These are phyloP conservation scores for Bertia moriformis DNA, from an alignment of 2,329 filamentous ascomycete genomes.

Conservation along the genomic window DNA sequence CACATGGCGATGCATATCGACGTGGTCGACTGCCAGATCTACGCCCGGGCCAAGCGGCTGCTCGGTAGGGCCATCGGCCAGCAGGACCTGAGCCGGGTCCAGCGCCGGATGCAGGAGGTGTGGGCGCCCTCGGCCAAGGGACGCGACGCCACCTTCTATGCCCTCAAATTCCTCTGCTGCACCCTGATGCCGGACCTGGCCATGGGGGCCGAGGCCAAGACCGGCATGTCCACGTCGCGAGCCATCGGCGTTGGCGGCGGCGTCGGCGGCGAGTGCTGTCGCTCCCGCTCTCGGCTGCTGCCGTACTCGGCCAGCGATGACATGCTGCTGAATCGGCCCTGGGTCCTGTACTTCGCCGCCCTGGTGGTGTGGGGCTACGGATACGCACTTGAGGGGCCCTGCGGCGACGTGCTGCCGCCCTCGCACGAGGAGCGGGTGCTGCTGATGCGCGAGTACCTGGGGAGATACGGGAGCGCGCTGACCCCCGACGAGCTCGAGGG, in stretches of 20 bases:
- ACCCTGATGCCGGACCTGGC: slow-evolving; percentile 53
- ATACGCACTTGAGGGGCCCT: slow-evolving; percentile 73
- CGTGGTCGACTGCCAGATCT: slow-evolving; percentile 94
- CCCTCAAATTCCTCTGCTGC: slow-evolving; percentile 71
- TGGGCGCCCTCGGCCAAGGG: slow-evolving; percentile 86
- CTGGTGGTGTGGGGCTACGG: slow-evolving; percentile 94
- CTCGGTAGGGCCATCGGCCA: slow-evolving; percentile 73
- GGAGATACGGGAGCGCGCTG: slow-evolving; percentile 53
- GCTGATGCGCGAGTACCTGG: slow-evolving; percentile 64
- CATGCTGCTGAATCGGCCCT: slow-evolving; percentile 76
- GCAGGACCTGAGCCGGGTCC: slow-evolving; percentile 66
- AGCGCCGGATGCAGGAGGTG: slow-evolving; percentile 68
- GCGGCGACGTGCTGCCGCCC: slow-evolving; percentile 35
- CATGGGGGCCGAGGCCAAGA: background rate
- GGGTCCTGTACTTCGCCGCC: slow-evolving; percentile 87
- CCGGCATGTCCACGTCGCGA: no score
- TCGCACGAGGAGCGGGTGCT: slow-evolving; percentile 50
- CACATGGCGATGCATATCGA: slow-evolving; percentile 98
- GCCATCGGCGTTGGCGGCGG: no score
- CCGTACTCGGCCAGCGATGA: slow-evolving; percentile 75
- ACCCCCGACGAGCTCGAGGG: slow-evolving; percentile 65
- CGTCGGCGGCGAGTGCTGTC: no score
- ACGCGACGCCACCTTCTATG: slow-evolving; percentile 83
- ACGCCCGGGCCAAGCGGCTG: slow-evolving; percentile 71
- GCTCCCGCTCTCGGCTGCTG: no score